Percentiles rank a stretch among this genome's conserved stretches.
These are phyloP conservation scores for Ophiostoma tasmaniense DNA, from an alignment of 2,329 filamentous ascomycete genomes.

Conservation along the genomic window DNA sequence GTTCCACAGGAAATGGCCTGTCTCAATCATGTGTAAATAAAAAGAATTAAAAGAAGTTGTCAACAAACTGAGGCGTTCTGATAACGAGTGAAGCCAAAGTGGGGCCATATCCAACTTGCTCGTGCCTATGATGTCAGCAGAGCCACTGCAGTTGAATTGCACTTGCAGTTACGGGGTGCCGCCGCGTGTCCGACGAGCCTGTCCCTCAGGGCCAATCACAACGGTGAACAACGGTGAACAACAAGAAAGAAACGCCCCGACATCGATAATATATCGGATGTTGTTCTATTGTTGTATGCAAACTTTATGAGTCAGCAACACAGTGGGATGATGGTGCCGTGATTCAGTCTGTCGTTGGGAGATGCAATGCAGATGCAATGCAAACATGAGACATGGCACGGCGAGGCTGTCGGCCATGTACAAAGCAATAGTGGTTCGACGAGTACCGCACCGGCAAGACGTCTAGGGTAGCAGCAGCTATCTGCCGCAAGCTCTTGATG, in stretches of 20 bases:
- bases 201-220: neutral
- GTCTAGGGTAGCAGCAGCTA: neutral
- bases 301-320: neutral
- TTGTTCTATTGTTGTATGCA: neutral
- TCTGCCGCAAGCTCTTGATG: too few relatives aligned
- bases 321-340: neutral
- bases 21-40: neutral
- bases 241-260: neutral
- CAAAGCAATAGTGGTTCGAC: neutral
- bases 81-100: too few relatives aligned
- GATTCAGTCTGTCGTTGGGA: neutral
- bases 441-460: neutral
- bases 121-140: conserved; percentile 1
- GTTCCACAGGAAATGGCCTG: too few relatives aligned
- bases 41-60: neutral
- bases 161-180: too few relatives aligned
- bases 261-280: neutral
- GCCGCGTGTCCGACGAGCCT: too few relatives aligned
- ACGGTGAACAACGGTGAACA: too few relatives aligned
- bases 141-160: too few relatives aligned
- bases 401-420: too few relatives aligned
- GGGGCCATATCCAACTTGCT: neutral
- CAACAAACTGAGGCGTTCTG: too few relatives aligned
- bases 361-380: neutral
- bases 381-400: neutral